Evolutionary conservation across 371 early-diverging fungal species (phyloP).

Genomic region (Chytridium lagenaria): DNA sequence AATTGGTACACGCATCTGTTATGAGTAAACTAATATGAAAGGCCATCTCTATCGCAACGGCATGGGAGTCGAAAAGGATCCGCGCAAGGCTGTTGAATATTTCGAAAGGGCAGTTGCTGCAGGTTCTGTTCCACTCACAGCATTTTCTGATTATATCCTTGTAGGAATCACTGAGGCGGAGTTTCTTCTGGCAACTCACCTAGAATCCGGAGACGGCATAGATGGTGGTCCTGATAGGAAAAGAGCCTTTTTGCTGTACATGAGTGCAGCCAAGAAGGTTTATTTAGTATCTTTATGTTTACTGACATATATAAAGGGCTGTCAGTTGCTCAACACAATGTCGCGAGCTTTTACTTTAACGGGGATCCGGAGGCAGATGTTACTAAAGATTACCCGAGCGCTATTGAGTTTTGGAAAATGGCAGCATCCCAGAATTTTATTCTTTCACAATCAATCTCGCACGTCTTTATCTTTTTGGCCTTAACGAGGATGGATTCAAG

Average conservation of each 20-base stretch:
- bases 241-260: constrained; percentile 21
- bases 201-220: constrained; percentile 24
- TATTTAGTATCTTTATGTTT: neutral
- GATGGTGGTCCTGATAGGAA: constrained; percentile 19
- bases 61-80: constrained; percentile 17
- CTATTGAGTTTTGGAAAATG: constrained; percentile 36
- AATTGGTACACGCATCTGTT: neutral
- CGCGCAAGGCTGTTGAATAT: constrained; percentile 20
- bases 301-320: constrained; percentile 20
- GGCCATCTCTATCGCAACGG: neutral
- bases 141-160: no score
- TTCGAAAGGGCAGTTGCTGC: no score
- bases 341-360: constrained; percentile 20
- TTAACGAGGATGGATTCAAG: neutral
- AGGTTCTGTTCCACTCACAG: no score
- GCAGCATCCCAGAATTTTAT: constrained; percentile 28
- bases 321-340: constrained; percentile 37
- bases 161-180: constrained; percentile 26
- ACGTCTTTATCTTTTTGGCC: constrained; percentile 8
- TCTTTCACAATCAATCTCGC: constrained; percentile 32
- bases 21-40: neutral
- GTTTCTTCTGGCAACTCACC: constrained; percentile 28
- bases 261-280: constrained; percentile 32
- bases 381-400: constrained; percentile 5
- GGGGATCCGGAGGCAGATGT: neutral